Evolutionary conservation across 1,139 yeast genomes (phyloP).

Genomic region (Hyphopichia burtonii): DNA sequence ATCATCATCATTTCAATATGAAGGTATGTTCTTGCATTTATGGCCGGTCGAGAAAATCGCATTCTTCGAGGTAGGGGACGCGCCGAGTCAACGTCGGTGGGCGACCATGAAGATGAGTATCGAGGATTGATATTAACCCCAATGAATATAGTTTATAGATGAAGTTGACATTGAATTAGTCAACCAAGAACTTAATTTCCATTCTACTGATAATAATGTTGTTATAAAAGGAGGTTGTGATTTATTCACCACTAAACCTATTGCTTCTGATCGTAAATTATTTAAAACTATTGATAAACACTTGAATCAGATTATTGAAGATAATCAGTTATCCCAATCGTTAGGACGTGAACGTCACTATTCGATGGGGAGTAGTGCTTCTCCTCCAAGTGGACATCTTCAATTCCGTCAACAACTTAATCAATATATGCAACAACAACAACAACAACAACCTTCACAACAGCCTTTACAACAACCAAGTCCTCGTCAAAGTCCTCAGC

Average conservation of each 20-base stretch:
- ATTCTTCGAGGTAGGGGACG: slow-evolving; percentile 1
- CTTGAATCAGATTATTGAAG: slow-evolving; percentile 64
- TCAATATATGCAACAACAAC: slow-evolving; percentile 1
- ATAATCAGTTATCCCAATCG: slow-evolving; percentile 45
- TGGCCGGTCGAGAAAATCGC: too few species aligned
- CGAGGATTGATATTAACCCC: slow-evolving; percentile 13
- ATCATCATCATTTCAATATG: too few species aligned
- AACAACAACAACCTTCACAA: slow-evolving; percentile 5
- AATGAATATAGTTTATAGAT: slow-evolving; percentile 83
- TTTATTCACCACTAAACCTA: slow-evolving; percentile 89
- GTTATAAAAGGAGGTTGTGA: slow-evolving; percentile 84
- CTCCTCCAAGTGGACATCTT: slow-evolving; percentile 20
- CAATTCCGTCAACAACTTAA: slow-evolving; percentile 1
- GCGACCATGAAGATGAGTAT: too few species aligned
- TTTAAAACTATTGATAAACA: slow-evolving; percentile 87
- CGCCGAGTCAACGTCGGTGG: background rate
- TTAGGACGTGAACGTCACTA: slow-evolving; percentile 41
- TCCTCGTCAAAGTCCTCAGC: slow-evolving; percentile 5
- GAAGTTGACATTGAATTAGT: slow-evolving; percentile 87
- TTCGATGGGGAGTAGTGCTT: slow-evolving; percentile 39
- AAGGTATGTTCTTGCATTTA: slow-evolving; percentile 12
- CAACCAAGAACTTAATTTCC: slow-evolving; percentile 83
- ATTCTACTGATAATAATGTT: slow-evolving; percentile 81
- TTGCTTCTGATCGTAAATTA: slow-evolving; percentile 83
- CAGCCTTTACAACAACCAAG: slow-evolving; percentile 6